Conservation (phyloP, 805 yeast species). For the Candida michaelii region DNA sequence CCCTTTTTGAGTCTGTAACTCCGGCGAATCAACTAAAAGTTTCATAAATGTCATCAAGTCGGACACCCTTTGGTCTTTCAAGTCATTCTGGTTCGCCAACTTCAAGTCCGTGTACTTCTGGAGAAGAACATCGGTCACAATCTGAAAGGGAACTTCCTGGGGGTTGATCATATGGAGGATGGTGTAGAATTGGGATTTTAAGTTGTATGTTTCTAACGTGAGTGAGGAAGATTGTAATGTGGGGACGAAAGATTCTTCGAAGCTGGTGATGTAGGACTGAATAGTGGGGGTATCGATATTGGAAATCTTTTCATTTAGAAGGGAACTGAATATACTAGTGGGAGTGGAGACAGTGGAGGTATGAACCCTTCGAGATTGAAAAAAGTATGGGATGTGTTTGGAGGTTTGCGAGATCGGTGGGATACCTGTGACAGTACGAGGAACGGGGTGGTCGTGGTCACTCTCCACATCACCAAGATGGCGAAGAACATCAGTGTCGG, state of each 20-base stretch:
- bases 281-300: neutral
- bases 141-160: conserved; percentile 22
- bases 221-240: too few species aligned
- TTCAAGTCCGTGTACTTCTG: conserved; percentile 28
- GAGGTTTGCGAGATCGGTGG: too few species aligned
- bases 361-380: conserved; percentile 23
- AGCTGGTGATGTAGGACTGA: conserved; percentile 4
- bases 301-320: conserved; percentile 2
- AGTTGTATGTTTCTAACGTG: conserved; percentile 19
- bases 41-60: conserved; percentile 34
- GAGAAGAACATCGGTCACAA: conserved; percentile 23
- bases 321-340: neutral
- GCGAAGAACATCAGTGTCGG: neutral
- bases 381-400: conserved; percentile 13
- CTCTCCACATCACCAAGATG: too few species aligned
- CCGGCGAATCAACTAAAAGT: conserved; percentile 35
- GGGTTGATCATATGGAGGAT: conserved; percentile 28
- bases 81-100: conserved; percentile 9
- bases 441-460: too few species aligned
- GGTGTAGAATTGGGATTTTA: conserved; percentile 24
- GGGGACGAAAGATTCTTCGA: conserved; percentile 16
- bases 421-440: too few species aligned
- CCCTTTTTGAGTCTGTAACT: neutral
- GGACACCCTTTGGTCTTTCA: conserved; percentile 19
- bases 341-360: neutral